These are phyloP conservation scores for Fusarium stilboides DNA, from an alignment of 2,329 filamentous ascomycete genomes.

Conservation along the genomic window DNA sequence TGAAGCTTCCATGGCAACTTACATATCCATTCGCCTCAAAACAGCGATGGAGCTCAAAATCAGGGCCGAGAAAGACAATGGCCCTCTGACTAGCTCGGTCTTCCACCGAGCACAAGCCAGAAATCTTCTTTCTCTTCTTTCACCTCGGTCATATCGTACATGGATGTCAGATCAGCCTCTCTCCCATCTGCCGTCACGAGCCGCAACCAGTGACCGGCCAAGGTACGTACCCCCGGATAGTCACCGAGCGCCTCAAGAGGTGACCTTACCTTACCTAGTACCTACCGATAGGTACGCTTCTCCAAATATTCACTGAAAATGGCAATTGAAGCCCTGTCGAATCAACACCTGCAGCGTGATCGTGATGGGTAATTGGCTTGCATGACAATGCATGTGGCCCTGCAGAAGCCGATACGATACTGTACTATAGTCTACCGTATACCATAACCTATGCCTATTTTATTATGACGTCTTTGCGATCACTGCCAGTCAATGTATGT, in stretches of 20 bases:
- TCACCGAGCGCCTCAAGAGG: conserved; percentile 42
- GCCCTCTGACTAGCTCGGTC: conserved; percentile 34
- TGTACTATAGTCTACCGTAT: too few relatives aligned
- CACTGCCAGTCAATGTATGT: background rate
- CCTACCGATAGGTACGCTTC: too few relatives aligned
- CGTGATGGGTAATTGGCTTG: conserved; percentile 30
- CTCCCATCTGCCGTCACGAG: conserved; percentile 37
- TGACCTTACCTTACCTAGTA: too few relatives aligned
- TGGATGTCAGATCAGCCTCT: conserved; percentile 28
- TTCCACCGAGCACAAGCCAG: conserved; percentile 40
- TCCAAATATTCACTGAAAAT: background rate
- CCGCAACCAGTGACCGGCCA: conserved; percentile 25
- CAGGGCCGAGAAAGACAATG: conserved; percentile 7
- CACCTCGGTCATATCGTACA: conserved; percentile 42
- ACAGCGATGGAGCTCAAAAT: background rate
- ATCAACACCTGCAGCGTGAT: conserved; percentile 34
- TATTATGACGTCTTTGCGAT: conserved; percentile 40
- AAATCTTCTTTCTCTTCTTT: conserved; percentile 10
- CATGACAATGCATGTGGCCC: conserved; percentile 1
- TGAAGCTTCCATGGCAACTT: background rate
- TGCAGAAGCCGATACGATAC: conserved; percentile 1
- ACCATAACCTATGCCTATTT: background rate
- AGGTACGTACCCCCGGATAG: conserved; percentile 49
- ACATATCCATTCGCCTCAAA: background rate
- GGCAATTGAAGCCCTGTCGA: conserved; percentile 7